Base-by-base conservation (phyloP, 768 basidiomycete species). In the Boletellus ananas region DNA sequence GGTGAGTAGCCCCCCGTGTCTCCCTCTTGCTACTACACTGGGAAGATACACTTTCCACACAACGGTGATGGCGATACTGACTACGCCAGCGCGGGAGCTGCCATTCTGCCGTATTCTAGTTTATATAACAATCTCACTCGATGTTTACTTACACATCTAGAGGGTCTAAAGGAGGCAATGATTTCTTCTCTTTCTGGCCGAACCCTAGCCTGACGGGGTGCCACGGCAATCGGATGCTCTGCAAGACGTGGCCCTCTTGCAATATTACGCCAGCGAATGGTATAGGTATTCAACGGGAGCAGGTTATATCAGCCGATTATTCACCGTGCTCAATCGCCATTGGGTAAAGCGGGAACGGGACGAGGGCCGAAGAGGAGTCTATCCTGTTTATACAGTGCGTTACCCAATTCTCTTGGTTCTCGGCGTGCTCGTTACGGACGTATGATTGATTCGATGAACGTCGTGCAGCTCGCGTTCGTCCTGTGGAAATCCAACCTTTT, bases 341-440 rank as follows among this genome's bases (percentile, higher is more conserved):
- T 99, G 95, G 96, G 95, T 98, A 38, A 95, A 94, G 74, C 80
- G 95, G 45, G 96, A 99, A 67, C 83, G 94, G 63, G 95, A 98
- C 60, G 95, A 98, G 68, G 96, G 96, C 14, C 78, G 94, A 61
- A 94, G 90, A 70, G 87, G 85, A 38, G 89, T 98, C 18, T 98
- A 97, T 72, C 85, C 84, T 1, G 90, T 99, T 18, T 98, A 98
- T 65, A 99, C 94, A 23, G 94, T 95, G 57, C 64, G 86, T 72
- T 18, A 6, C 34, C 33, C 45, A 31, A 21, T 33, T 25, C 13
- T 5, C 34, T 45, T 40, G 1, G 18, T 21, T 14, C 14, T 35
- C 29, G 47, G 9, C n/a, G 36, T 31, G 14, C 34, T 33, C 18
- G 16, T 38, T 13, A 8, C 11, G 35, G n/a, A 45, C 17, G 37